phyloP scores from a whole-genome alignment of 257 asterid species.

The Ilex asprella region DNA sequence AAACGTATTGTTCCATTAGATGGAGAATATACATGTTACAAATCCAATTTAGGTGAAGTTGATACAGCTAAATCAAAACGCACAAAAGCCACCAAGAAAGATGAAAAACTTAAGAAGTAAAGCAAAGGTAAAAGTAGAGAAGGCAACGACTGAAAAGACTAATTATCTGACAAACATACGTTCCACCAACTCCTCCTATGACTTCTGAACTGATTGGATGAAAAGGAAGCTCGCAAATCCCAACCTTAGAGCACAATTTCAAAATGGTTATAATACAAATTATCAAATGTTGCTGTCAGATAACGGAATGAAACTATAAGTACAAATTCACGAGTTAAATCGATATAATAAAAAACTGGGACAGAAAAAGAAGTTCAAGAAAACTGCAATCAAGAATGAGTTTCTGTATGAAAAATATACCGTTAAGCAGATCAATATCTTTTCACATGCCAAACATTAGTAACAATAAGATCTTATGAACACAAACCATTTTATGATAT shows the following conservation, averaged over 20 bases:
- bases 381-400: too few relatives aligned
- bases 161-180: conserved; percentile 48
- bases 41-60: neutral
- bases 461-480: too few relatives aligned
- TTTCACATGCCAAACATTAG: too few relatives aligned
- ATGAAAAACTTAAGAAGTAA: conserved; percentile 9
- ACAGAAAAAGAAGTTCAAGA: too few relatives aligned
- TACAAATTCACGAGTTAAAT: too few relatives aligned
- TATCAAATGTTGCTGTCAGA: neutral
- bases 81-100: conserved; percentile 2
- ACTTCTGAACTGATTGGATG: conserved; percentile 94
- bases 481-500: too few relatives aligned
- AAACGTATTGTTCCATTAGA: too few relatives aligned
- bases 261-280: conserved; percentile 3
- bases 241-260: conserved; percentile 48
- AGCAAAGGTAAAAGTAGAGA: conserved; percentile 5
- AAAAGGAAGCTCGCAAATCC: conserved; percentile 97
- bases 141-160: conserved; percentile 7
- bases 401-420: too few relatives aligned
- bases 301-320: too few relatives aligned
- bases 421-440: too few relatives aligned
- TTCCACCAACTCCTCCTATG: conserved; percentile 96
- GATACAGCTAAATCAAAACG: neutral
- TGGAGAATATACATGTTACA: too few relatives aligned
- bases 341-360: too few relatives aligned